Percentiles rank a stretch among this genome's conserved stretches.
These are phyloP conservation scores for Umbelopsis isabellina DNA, from an alignment of 192 early-diverging fungal genomes.

Conservation along the genomic window DNA sequence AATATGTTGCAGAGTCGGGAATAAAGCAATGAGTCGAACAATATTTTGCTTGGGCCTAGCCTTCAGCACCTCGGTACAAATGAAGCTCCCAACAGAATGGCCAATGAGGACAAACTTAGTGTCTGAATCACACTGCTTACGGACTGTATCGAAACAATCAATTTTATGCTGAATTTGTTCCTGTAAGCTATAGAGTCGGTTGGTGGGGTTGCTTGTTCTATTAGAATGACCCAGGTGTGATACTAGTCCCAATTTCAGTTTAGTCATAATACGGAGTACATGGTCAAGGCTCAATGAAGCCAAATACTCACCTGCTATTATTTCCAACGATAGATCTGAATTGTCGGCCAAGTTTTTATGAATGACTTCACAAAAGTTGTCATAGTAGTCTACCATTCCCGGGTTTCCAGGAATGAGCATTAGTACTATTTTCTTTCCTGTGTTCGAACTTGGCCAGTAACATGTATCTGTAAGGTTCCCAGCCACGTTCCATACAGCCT, in stretches of 20 bases:
- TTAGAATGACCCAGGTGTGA: constrained; percentile 64
- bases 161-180: constrained; percentile 75
- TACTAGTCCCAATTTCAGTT: constrained; percentile 34
- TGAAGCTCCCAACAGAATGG: constrained; percentile 71
- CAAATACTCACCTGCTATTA: constrained; percentile 55
- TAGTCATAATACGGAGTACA: not conserved
- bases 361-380: constrained; percentile 64
- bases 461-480: constrained; percentile 45
- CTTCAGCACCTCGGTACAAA: constrained; percentile 58
- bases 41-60: constrained; percentile 65
- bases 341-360: constrained; percentile 48
- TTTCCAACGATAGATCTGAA: constrained; percentile 47
- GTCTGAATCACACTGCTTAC: constrained; percentile 45
- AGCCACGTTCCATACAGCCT: constrained; percentile 32
- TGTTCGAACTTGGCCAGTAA: constrained; percentile 36
- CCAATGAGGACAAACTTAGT: constrained; percentile 60
- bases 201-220: not conserved
- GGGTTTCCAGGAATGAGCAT: constrained; percentile 77
- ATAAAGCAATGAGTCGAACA: constrained; percentile 68
- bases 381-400: constrained; percentile 82
- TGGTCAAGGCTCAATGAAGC: not conserved
- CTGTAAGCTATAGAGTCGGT: constrained; percentile 47
- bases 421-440: constrained; percentile 44
- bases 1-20: constrained; percentile 82
- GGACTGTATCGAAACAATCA: constrained; percentile 59